These are phyloP conservation scores for Podospora appendiculata DNA, from an alignment of 495 filamentous ascomycete genomes.

Conservation along the genomic window DNA sequence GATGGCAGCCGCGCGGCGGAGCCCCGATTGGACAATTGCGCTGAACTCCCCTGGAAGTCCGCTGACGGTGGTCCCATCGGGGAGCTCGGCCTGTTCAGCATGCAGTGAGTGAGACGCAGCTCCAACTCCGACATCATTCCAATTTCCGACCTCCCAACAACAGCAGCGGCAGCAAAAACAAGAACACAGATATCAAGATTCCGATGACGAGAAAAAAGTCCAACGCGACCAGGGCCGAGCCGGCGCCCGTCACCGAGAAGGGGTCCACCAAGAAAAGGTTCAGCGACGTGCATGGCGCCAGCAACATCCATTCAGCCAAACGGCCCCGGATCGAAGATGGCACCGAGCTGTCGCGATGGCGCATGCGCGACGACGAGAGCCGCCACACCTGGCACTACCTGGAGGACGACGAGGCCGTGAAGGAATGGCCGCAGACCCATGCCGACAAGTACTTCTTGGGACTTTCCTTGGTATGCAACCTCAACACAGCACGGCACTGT, in stretches of 20 bases:
- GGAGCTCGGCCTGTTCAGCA: too few relatives aligned
- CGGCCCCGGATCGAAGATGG: constrained; percentile 30
- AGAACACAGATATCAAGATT: too few relatives aligned
- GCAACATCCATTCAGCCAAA: constrained; percentile 19
- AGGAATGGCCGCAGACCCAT: constrained; percentile 74
- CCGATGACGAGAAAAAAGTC: constrained; percentile 14
- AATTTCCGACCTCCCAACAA: background rate
- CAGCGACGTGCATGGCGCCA: constrained; percentile 15
- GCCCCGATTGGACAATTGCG: too few relatives aligned
- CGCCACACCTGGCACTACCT: constrained; percentile 93
- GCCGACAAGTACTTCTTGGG: constrained; percentile 84
- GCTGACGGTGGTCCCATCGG: too few relatives aligned
- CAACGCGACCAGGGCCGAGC: background rate
- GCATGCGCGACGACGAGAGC: constrained; percentile 72
- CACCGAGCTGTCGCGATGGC: constrained; percentile 80
- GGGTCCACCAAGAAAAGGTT: constrained; percentile 25
- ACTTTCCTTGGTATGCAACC: constrained; percentile 36
- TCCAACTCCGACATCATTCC: background rate
- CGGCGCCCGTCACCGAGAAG: constrained; percentile 11
- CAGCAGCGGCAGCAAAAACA: background rate
- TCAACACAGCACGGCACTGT: background rate
- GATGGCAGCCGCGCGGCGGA: too few relatives aligned
- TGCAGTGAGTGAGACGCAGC: background rate
- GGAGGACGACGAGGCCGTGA: constrained; percentile 61
- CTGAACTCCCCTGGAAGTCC: too few relatives aligned